phyloP scores from a whole-genome alignment of 164 flowering plant genomes.

The Aristolochia californica region DNA sequence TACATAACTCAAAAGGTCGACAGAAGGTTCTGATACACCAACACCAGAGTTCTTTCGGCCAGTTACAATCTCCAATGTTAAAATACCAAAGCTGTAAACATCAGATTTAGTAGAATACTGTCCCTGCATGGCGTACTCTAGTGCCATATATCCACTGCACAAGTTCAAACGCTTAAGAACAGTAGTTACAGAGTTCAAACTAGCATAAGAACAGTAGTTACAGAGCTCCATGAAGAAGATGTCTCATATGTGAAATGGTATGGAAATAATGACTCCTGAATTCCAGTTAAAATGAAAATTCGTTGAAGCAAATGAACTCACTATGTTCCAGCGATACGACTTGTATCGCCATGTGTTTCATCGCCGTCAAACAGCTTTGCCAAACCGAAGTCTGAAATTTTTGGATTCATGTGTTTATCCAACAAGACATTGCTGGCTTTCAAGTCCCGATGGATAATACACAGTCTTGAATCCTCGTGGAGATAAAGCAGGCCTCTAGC shows the following conservation, averaged over 20 bases:
- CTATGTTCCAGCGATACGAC: slow-evolving; percentile 28
- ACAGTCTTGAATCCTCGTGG: slow-evolving; percentile 15
- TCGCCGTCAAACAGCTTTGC: slow-evolving; percentile 18
- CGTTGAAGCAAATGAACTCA: not conserved
- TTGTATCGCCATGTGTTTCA: slow-evolving; percentile 17
- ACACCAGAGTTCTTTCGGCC: slow-evolving; percentile 3
- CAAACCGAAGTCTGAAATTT: slow-evolving; percentile 34
- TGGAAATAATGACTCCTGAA: too few relatives aligned
- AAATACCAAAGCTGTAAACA: slow-evolving; percentile 9
- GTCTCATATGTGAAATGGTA: too few relatives aligned
- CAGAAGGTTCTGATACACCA: not conserved
- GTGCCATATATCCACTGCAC: slow-evolving; percentile 6
- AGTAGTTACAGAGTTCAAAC: not conserved
- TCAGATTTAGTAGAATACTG: not conserved
- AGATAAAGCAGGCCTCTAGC: slow-evolving; percentile 23
- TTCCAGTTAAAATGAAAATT: not conserved
- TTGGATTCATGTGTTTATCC: slow-evolving; percentile 24
- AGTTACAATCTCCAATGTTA: slow-evolving; percentile 9
- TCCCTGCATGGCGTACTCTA: not conserved
- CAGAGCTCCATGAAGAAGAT: not conserved
- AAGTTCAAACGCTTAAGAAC: not conserved
- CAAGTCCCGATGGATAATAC: slow-evolving; percentile 22
- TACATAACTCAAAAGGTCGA: slow-evolving; percentile 1
- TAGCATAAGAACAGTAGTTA: too few relatives aligned
- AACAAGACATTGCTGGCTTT: slow-evolving; percentile 27